These are phyloP conservation scores for Gymnopilus junonius DNA, from an alignment of 768 basidiomycete species.

Conservation along the genomic window DNA sequence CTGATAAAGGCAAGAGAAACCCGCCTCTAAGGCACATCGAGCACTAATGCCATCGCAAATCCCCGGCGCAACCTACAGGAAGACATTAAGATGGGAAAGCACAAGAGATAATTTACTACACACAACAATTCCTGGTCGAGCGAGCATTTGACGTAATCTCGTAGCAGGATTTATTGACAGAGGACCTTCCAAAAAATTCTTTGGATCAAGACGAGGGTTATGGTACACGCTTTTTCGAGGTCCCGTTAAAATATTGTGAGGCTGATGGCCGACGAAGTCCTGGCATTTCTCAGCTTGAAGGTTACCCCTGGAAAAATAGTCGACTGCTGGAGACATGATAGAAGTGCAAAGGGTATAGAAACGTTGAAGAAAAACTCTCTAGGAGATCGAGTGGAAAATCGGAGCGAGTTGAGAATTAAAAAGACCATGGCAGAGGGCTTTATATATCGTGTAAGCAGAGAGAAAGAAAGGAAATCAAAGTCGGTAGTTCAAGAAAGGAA, in stretches of 20 bases:
- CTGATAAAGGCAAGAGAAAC: conserved; percentile 79
- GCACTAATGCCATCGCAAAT: conserved; percentile 84
- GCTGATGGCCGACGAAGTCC: conserved; percentile 1
- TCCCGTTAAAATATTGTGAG: background rate
- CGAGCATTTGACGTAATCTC: conserved; percentile 70
- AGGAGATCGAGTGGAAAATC: background rate
- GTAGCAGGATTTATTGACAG: conserved; percentile 72
- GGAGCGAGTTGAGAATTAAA: background rate
- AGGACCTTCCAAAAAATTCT: conserved; percentile 70
- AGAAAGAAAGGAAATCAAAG: background rate
- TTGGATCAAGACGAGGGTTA: conserved; percentile 71
- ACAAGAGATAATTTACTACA: conserved; percentile 33
- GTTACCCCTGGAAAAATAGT: background rate
- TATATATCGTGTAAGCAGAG: background rate
- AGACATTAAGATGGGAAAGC: background rate
- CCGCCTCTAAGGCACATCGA: conserved; percentile 78
- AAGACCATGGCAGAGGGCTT: background rate
- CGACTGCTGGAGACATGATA: conserved; percentile 1
- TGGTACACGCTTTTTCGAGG: conserved; percentile 45
- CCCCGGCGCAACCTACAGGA: conserved; percentile 68
- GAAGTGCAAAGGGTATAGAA: background rate
- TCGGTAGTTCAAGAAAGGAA: background rate
- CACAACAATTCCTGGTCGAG: conserved; percentile 77
- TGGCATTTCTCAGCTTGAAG: conserved; percentile 1
- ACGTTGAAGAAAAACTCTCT: background rate